Percentiles rank a stretch among this genome's conserved stretches.
Conservation (phyloP, 139 green algal species). For the Chlorella sp. region DNA sequence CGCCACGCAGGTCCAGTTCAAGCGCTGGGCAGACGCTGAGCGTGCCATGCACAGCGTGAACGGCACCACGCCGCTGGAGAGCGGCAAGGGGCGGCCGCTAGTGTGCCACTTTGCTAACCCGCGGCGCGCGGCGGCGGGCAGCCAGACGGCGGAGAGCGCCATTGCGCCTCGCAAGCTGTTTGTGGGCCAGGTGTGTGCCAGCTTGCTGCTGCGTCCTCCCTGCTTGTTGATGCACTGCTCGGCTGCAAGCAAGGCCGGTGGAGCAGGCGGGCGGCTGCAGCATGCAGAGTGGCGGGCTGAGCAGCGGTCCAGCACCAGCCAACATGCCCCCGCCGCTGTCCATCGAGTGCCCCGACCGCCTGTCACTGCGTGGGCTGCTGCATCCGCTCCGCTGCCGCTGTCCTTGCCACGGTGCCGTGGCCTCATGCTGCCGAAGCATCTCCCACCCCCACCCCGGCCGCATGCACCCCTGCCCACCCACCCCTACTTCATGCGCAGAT, state of each 20-base stretch:
- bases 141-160: slow-evolving; percentile 57
- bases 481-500: slow-evolving; percentile 70
- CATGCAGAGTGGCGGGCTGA: too few species aligned
- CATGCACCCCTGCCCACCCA: not conserved
- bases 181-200: slow-evolving; percentile 75
- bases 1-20: slow-evolving; percentile 54
- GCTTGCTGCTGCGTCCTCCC: not conserved
- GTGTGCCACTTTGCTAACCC: slow-evolving; percentile 85
- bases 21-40: slow-evolving; percentile 66
- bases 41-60: slow-evolving; percentile 72
- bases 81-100: slow-evolving; percentile 59
- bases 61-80: slow-evolving; percentile 58
- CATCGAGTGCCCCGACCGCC: too few species aligned
- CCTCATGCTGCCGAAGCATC: too few species aligned
- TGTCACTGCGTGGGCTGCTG: too few species aligned
- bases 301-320: too few species aligned
- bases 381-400: too few species aligned
- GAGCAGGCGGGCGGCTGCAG: too few species aligned
- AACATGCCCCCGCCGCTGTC: too few species aligned
- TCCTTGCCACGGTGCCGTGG: not conserved
- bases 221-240: not conserved
- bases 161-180: slow-evolving; percentile 91
- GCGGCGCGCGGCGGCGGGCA: slow-evolving; percentile 21
- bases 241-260: too few species aligned
- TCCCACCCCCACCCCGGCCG: not conserved